Evolutionary conservation across 169 alveolate genomes (phyloP), one percentile per base, ranked within the genome.

Genomic region (Babesia gibsoni): DNA sequence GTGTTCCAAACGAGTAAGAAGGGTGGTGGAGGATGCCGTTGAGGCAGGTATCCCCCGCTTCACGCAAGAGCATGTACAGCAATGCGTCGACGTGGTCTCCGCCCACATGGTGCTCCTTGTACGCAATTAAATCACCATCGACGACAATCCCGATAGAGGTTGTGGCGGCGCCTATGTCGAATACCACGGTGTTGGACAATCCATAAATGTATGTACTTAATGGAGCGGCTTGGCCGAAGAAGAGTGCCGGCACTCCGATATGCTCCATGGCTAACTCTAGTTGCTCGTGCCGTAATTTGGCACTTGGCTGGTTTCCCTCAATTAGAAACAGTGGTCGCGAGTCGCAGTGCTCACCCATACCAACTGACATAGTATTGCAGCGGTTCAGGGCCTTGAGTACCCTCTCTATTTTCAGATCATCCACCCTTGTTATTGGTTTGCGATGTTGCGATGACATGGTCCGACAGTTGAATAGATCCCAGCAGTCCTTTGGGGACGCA

Each of bases 211-310:
- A 94, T 8, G 96, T 81, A n/a, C 95, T 85, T 16, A 92, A 69
- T 25, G 90, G 95, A 16, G 95, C 94, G 61, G 84, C 84, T 59
- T 94, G 91, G 9, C 93, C 92, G 18, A 92, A 87, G 72, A 89
- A 93, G 42, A 94, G 67, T 18, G 95, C 96, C 14, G 97, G 97
- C 16, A 89, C 88, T 52, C 87, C 72, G 33, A 89, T 82, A 63
- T 91, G 88, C 78, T 95, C 98, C 83, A 95, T 93, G 83, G 93
- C 72, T 35, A 93, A 68, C 67, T 95, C 97, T 7, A 92, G 91
- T 30, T 93, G 68, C 65, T 83, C 84, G 37, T 88, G 84, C 72
- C 97, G 79, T 33, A 87, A 49, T 10, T 87, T 78, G 65, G 88
- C 84, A 54, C 59, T 57, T n/a, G 39, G 18, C 30, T 53, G 50